A percentile compares a stretch with the other conserved stretches of the same genome.
Conservation (phyloP, 345 rosid species). For the Arabidopsis arenosa region DNA sequence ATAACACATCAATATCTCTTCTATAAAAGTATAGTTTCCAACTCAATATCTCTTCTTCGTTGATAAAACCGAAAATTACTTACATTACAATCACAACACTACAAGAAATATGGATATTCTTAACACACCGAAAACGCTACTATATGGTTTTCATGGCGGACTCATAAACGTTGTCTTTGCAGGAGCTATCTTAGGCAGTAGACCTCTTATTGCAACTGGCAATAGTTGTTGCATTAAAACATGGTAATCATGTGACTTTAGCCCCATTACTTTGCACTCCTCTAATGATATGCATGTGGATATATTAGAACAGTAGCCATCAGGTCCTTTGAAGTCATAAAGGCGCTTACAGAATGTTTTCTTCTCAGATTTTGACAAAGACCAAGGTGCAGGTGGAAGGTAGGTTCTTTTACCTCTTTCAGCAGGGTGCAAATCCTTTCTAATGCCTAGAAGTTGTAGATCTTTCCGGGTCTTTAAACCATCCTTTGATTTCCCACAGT, state of each 20-base stretch:
- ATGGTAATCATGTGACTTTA: background rate
- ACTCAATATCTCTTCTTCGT: slow-evolving; percentile 12
- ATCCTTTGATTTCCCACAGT: background rate
- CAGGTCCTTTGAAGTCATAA: background rate
- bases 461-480: background rate
- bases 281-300: background rate
- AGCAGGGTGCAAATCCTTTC: background rate
- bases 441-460: background rate
- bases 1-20: slow-evolving; percentile 25
- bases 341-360: background rate
- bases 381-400: background rate
- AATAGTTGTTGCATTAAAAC: background rate
- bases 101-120: no score
- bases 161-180: no score
- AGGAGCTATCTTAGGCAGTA: no score
- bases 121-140: no score
- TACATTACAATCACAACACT: slow-evolving; percentile 86
- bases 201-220: no score
- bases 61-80: slow-evolving; percentile 30
- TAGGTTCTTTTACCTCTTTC: background rate
- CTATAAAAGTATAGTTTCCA: background rate
- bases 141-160: no score
- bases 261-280: background rate
- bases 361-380: background rate
- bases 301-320: background rate